Base-by-base conservation (phyloP, 805 yeast genomes). In the Starmerella geochares region DNA sequence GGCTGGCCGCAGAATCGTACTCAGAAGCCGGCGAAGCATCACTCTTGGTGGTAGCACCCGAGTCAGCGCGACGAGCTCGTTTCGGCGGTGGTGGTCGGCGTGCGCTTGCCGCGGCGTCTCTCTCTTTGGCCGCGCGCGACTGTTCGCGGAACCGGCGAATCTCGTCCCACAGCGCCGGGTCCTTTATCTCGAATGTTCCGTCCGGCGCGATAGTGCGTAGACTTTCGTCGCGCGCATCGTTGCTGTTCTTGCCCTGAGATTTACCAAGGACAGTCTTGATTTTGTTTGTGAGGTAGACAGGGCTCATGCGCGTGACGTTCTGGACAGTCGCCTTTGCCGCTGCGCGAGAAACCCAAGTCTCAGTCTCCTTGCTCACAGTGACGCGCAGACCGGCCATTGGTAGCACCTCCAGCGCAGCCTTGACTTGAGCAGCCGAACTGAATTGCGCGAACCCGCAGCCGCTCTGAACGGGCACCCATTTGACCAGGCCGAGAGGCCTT, bases 221-320 rank as follows among this genome's bases (percentile, higher is more conserved):
- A 11, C 19, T 21, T 2, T 23, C 7, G 16, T 19, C 39, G 28
- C 20, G 14, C 23, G 11, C 28, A 23, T 19, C 20, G n/a, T 36
- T 27, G 11, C 5, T 19, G 10, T 33, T 16, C 27, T 11, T 21
- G 14, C 16, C 7, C 10, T 9, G 33, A 3, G 33, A 32, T 19
- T 27, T 27, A 8, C 10, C 23, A 19, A 40, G 11, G 16, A 10
- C 17, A 28, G 32, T 40, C 14, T 16, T 25, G 23, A 40, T 40
- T n/a, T 40, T 40, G 24, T 25, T 40, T 25, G 44, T 19, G 24
- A 40, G 44, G 16, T 27, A 40, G 10, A 4, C 25, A 4, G 44
- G 33, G 16, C 44, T 40, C 44, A 40, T 40, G 11, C 44, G 44
- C 23, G 44, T 40, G 14, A 40, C 44, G 17, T 40, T 40, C 44